Evolutionary conservation across 108 stramenopile genomes (phyloP), one percentile per base, ranked within the genome.

Genomic region (Cyclostephanos invisitatus): DNA sequence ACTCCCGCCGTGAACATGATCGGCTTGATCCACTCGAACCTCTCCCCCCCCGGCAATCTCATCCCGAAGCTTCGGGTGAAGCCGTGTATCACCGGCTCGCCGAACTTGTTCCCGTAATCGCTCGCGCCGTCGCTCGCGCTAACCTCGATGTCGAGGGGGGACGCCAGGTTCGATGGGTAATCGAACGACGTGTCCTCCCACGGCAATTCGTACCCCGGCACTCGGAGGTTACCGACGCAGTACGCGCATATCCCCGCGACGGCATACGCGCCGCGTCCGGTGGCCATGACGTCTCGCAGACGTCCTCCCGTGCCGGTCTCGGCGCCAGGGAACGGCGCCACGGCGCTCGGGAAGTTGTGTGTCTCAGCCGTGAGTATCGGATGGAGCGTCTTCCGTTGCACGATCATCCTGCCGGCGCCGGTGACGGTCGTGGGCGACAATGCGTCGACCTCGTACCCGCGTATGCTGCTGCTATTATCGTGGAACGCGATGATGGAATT

Each of bases 101-200:
- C 99, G 64, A 92, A 99, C 78, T 99, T 99, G 86, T 99, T 99
- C n/a, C 99, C 99, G 77, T 99, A 99, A 83, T 99, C 99, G 21
- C 92, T 94, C 40, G 99, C 98, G 51, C 99, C 99, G 77, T 99
- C 91, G 78, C 91, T 92, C 2, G 98, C 99, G 58, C 96, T 84
- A 49, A 98, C 85, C 72, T 92, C 91, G 78, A 99, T 99, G 40
- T 94, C 84, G 25, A 97, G 73, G 2, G 99, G 99, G 35, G 83
- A 63, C 17, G 98, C 98, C 64, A 97, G 78, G 74, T 96, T 94
- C 37, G 74, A 65, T 0, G 97, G 96, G 64, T 98, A 98, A 2
- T 86, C 82, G 73, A 93, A 92, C 22, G 68, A 49, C 74, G 82
- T 85, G 66, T 98, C 96, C 81, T 98, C 99, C 96, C 97, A 98